Conservation (phyloP, 2,329 filamentous ascomycete species). For the Fusarium napiforme region DNA sequence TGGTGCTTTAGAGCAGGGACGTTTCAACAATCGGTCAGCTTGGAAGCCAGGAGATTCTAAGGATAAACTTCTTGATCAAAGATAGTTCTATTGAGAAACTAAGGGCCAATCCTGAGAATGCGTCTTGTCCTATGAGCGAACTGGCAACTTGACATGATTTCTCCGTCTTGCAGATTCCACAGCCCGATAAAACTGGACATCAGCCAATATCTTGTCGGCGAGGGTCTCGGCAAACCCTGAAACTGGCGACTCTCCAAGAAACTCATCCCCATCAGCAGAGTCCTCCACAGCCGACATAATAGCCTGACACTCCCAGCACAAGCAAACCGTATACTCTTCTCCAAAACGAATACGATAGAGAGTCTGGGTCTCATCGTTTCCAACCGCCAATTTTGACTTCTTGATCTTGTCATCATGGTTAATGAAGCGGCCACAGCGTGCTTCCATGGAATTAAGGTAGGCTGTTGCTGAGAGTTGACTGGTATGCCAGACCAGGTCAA, state of each 20-base stretch:
- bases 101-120: neutral
- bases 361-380: constrained; percentile 24
- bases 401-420: constrained; percentile 40
- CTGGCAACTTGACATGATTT: constrained; percentile 19
- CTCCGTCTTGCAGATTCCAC: constrained; percentile 33
- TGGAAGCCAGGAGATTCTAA: neutral
- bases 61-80: neutral
- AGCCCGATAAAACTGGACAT: constrained; percentile 21
- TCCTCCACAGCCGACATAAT: constrained; percentile 30
- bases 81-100: neutral
- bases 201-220: neutral
- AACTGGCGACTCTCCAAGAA: neutral
- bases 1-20: constrained; percentile 21
- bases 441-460: constrained; percentile 40
- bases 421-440: constrained; percentile 43
- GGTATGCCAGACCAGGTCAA: constrained; percentile 57
- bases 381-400: constrained; percentile 9
- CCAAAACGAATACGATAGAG: constrained; percentile 36
- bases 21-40: constrained; percentile 22
- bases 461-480: constrained; percentile 50
- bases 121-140: neutral
- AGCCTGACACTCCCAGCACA: constrained; percentile 40
- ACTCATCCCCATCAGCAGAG: constrained; percentile 2
- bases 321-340: constrained; percentile 23
- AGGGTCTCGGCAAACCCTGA: neutral